Evolutionary conservation across 495 filamentous ascomycete species (phyloP), one percentile per base, ranked within the genome.

Genomic region (Neurospora sp.): DNA sequence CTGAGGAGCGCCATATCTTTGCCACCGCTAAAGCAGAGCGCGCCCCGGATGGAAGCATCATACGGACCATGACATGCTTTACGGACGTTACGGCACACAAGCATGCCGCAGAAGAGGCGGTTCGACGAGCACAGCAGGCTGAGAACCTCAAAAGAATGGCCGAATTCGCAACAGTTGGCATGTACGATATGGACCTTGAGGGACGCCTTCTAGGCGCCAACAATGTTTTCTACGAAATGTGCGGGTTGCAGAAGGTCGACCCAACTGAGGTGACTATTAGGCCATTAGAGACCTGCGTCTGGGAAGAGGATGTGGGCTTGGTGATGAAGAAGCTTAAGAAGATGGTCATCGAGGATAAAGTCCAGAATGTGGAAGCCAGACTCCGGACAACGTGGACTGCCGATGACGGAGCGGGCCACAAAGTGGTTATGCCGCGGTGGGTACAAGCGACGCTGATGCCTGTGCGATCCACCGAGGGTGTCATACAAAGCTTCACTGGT

Each of bases 101-200:
- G 69, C 77, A 78, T 68, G 76, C 80, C 9, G 82, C 83, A 3
- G 82, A 83, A 39, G 82, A 84, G 70, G 83, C 83, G 0, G 78
- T 82, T 10, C 78, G 81, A 4, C 80, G 83, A 10, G 83, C 83
- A 8, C 82, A 84, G 71, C 81, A 85, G 70, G 82, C 83, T 2
- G 82, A 85, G 72, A 84, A 85, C 70, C 80, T 85, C 70, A 85
- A 84, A 73, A 80, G 83, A 44, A 84, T 85, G 82, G 82, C 83
- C 48, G 82, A 85, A 68, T 81, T 80, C 68, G 82, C 83, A 5
- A 85, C 83, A 2, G 83, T 85, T 31, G 83, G 83, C 70, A 82
- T 85, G 81, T 85, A 83, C 72, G 83, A 85, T 41, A 83, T 85
- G 81, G 78, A 81, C 41, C 79, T 85, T 3, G 77, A 83, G 14